phyloP scores from a whole-genome alignment of 2,329 filamentous ascomycete genomes.

The Exophiala sideris region DNA sequence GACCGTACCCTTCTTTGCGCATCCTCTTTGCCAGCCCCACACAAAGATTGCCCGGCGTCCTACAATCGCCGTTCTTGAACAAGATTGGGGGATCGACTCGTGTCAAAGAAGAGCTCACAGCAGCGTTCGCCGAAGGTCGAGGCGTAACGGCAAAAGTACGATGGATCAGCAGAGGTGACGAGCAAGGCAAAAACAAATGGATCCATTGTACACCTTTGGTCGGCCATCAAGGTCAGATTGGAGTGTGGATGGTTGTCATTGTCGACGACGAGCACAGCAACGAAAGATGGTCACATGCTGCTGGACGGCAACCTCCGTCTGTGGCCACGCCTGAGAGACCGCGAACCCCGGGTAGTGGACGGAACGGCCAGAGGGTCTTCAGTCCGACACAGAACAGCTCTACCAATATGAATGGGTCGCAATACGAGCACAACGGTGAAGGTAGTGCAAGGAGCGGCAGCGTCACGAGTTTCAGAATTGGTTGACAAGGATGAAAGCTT shows the following conservation, averaged over 20 bases:
- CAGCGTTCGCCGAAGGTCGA: constrained; percentile 64
- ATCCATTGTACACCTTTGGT: constrained; percentile 73
- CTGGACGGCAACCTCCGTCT: constrained; percentile 15
- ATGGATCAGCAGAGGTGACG: constrained; percentile 58
- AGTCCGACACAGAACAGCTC: constrained; percentile 8
- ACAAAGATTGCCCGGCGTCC: constrained; percentile 63
- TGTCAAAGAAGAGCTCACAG: constrained; percentile 52
- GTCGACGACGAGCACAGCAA: constrained; percentile 58
- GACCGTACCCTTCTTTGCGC: constrained; percentile 62
- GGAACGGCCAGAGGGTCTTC: not conserved
- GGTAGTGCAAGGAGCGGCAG: constrained; percentile 17
- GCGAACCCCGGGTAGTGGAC: constrained; percentile 6
- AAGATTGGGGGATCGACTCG: constrained; percentile 47
- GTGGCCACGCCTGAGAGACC: constrained; percentile 15
- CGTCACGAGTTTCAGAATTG: constrained; percentile 21
- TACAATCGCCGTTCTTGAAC: constrained; percentile 54
- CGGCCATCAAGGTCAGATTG: constrained; percentile 63
- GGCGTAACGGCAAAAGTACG: constrained; percentile 72
- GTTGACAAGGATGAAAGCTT: not conserved
- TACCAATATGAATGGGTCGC: constrained; percentile 1
- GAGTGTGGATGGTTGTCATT: constrained; percentile 75
- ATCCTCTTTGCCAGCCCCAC: constrained; percentile 68
- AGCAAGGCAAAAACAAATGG: constrained; percentile 63
- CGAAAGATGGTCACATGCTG: constrained; percentile 12
- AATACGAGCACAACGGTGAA: constrained; percentile 9